Evolutionary conservation across 2,329 filamentous ascomycete species (phyloP).

Genomic region (Aspergillus sp.): DNA sequence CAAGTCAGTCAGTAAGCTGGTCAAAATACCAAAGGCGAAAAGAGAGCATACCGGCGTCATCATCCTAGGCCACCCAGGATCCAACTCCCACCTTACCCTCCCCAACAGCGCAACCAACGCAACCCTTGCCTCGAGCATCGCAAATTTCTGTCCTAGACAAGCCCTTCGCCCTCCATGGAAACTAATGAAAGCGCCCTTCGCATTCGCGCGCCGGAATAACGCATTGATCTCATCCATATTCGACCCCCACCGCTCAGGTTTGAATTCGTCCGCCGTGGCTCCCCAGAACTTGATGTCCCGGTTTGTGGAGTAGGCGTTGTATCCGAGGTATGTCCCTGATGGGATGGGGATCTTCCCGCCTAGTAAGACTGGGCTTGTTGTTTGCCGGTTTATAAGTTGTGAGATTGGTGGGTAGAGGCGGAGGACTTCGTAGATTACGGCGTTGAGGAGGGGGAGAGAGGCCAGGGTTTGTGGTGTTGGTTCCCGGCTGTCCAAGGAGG

Average conservation of each 20-base stretch:
- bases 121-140: background rate
- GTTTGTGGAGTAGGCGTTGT: conserved; percentile 37
- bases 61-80: background rate
- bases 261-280: conserved; percentile 36
- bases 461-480: background rate
- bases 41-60: background rate
- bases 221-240: conserved; percentile 9
- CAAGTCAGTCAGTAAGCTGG: no score
- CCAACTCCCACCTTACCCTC: background rate
- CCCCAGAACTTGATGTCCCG: conserved; percentile 35
- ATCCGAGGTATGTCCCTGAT: conserved; percentile 36
- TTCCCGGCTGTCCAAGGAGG: background rate
- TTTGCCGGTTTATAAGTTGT: conserved; percentile 47
- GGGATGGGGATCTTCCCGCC: conserved; percentile 26
- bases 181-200: background rate
- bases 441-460: conserved; percentile 39
- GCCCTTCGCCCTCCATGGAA: background rate
- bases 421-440: conserved; percentile 45
- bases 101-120: background rate
- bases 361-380: conserved; percentile 27
- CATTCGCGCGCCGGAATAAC: background rate
- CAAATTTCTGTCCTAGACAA: background rate
- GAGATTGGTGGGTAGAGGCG: conserved; percentile 49
- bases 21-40: no score
- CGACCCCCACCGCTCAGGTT: conserved; percentile 41